Evolutionary conservation across 148 eudicot genomes (phyloP).

Genomic region (Amaranthus hypochondriacus): DNA sequence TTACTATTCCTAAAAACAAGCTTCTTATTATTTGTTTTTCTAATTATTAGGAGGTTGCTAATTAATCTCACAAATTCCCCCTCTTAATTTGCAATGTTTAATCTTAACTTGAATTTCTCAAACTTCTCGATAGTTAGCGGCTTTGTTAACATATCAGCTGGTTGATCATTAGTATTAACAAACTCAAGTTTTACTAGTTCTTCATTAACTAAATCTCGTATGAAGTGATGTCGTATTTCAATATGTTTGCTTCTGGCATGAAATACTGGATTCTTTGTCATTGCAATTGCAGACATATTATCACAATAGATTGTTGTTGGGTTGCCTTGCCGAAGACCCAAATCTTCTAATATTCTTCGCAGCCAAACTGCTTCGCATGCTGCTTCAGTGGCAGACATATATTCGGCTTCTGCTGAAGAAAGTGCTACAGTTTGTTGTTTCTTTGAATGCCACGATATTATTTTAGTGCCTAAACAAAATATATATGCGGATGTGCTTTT

Average conservation of each 20-base stretch:
- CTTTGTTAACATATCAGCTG: neutral
- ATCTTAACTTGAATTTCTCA: too few species aligned
- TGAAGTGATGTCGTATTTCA: neutral
- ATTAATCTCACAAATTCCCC: neutral
- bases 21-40: too few species aligned
- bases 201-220: neutral
- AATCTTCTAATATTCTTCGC: conserved; percentile 2
- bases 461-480: neutral
- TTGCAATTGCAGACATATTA: neutral
- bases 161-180: neutral
- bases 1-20: too few species aligned
- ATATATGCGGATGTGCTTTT: neutral
- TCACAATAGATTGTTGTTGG: neutral
- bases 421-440: neutral
- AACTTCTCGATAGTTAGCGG: neutral
- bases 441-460: neutral
- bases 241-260: neutral
- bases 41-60: too few species aligned
- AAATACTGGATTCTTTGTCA: conserved; percentile 1
- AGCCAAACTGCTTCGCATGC: neutral
- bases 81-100: neutral
- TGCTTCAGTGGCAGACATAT: neutral
- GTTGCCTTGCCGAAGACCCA: neutral
- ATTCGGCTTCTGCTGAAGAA: conserved; percentile 8
- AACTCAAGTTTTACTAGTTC: neutral